Evolutionary conservation across 306 rosid species (phyloP).

Genomic region (Fagus crenata): DNA sequence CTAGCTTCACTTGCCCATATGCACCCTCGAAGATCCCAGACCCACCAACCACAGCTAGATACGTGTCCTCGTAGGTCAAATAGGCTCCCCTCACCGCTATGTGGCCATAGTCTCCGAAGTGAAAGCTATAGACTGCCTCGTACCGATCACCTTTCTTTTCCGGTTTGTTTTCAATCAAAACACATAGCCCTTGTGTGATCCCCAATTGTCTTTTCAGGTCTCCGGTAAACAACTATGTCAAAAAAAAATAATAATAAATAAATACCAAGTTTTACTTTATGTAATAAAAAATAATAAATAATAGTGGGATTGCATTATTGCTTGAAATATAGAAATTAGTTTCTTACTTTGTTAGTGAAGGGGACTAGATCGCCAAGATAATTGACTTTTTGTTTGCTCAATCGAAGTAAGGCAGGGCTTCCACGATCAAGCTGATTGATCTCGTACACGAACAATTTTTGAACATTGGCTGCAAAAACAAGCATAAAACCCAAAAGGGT

Average conservation of each 20-base stretch:
- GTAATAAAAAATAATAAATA: too few species aligned
- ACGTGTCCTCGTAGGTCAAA: constrained; percentile 54
- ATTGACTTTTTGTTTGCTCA: constrained; percentile 60
- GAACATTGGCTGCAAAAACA: constrained; percentile 51
- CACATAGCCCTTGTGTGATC: constrained; percentile 57
- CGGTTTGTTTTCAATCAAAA: constrained; percentile 56
- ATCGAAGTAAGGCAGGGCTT: constrained; percentile 62
- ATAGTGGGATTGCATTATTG: too few species aligned
- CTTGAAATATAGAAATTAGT: too few species aligned
- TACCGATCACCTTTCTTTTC: constrained; percentile 56
- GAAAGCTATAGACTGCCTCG: constrained; percentile 64
- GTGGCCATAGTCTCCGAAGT: constrained; percentile 72
- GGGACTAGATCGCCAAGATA: constrained; percentile 76
- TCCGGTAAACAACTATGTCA: constrained; percentile 44
- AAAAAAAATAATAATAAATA: too few species aligned
- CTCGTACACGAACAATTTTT: constrained; percentile 61
- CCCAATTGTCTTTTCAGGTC: constrained; percentile 60
- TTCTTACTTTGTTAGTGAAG: constrained; percentile 57
- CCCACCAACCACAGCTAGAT: constrained; percentile 62
- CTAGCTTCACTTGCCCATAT: constrained; percentile 55
- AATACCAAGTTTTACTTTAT: too few species aligned
- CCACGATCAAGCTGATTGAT: constrained; percentile 70
- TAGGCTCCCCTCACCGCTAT: constrained; percentile 59
- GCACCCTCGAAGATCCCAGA: constrained; percentile 65
- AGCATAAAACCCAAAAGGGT: constrained; percentile 28